Base-by-base conservation (phyloP, 495 filamentous ascomycete species). In the Aspergillus steynii region DNA sequence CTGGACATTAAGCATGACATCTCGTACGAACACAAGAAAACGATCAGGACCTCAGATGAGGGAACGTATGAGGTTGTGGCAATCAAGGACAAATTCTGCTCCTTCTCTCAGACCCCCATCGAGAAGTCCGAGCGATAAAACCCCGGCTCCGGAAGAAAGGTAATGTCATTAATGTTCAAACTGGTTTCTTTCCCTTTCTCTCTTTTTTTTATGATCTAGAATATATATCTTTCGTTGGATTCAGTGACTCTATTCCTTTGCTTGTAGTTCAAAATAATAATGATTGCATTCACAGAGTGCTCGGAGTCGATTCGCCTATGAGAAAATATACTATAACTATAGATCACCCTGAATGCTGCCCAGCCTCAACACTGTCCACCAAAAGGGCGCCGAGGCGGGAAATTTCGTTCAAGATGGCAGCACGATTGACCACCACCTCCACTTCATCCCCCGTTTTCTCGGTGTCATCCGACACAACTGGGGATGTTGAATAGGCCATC, bases 21-120 rank as follows among this genome's bases (percentile, higher is more conserved):
- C 6, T 93, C 89, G 27, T 82, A 93, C 60, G 91, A 92, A 61
- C 83, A 91, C 68, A 87, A 78, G 63, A 91, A 93, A 78, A 87
- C 86, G 26, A 84, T 97, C 62, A 84, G 83, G 68, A 93, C 91
- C 14, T 91, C 86, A 49, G 90, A 96, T 68, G 95, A 98, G 78
- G 95, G 95, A 29, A 96, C 91, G 53, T 99, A 99, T 64, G 95
- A 99, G 77, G 96, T 98, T 12, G 88, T 96, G 55, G 87, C 91
- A 5, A 96, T 99, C 73, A 93, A 92, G 81, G 95, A 99, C 71
- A 86, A 85, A 67, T 95, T 83, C 74, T 99, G 95, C 73, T 84
- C 90, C 4, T 93, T 94, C 71, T 89, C 84, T 55, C 83, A 87
- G 62, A 77, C 77, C 20, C 77, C 73, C 52, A 76, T 82, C 25